Evolutionary conservation across 306 rosid species (phyloP).

Genomic region (Datisca glomerata): DNA sequence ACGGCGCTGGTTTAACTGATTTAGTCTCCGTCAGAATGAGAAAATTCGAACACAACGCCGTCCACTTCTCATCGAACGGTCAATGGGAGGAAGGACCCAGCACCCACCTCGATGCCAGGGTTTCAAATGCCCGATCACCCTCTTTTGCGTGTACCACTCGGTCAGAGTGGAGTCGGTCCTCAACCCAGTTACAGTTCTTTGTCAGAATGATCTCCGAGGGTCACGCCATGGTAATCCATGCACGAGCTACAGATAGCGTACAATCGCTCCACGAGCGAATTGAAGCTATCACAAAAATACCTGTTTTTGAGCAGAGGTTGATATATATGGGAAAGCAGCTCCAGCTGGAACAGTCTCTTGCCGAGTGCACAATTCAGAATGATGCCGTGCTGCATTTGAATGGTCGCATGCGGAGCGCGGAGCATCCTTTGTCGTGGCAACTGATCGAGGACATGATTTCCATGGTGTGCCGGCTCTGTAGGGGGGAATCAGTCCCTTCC

Average conservation of each 20-base stretch:
- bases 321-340: slow-evolving; percentile 55
- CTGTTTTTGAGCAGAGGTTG: slow-evolving; percentile 38
- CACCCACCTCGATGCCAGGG: slow-evolving; percentile 17
- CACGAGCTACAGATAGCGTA: slow-evolving; percentile 35
- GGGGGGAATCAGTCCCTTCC: slow-evolving; percentile 24
- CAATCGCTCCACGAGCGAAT: slow-evolving; percentile 31
- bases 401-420: slow-evolving; percentile 46
- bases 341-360: slow-evolving; percentile 35
- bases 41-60: slow-evolving; percentile 40
- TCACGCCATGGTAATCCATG: slow-evolving; percentile 43
- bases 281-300: slow-evolving; percentile 30
- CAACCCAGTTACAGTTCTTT: slow-evolving; percentile 43
- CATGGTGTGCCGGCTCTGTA: slow-evolving; percentile 28
- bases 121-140: slow-evolving; percentile 20
- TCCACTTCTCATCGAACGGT: slow-evolving; percentile 20
- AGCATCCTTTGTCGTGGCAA: slow-evolving; percentile 33
- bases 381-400: slow-evolving; percentile 51
- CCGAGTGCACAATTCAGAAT: slow-evolving; percentile 46
- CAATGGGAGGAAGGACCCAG: slow-evolving; percentile 4
- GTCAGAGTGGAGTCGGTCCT: slow-evolving; percentile 13
- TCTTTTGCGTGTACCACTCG: slow-evolving; percentile 7
- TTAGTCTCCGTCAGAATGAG: slow-evolving; percentile 56
- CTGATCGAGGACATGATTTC: slow-evolving; percentile 30
- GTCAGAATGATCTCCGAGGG: slow-evolving; percentile 37
- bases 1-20: slow-evolving; percentile 26